Percentiles rank a stretch among this genome's conserved stretches.
Evolutionary conservation across 495 filamentous ascomycete species (phyloP).

Genomic region (Aspergillus bertholletiae): DNA sequence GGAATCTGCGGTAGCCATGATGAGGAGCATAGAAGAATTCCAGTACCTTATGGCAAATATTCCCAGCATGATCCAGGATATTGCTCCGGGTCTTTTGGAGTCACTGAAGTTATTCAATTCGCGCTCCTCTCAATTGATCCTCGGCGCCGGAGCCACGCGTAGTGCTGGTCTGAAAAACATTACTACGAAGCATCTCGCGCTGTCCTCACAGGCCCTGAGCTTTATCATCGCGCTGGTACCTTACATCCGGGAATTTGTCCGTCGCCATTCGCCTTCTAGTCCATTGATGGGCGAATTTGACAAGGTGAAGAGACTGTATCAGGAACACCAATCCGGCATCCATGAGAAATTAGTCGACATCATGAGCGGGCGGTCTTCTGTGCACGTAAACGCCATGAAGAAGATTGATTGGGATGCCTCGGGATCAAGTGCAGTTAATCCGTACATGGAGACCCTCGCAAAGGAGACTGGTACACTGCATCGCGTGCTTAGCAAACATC

Average conservation of each 20-base stretch:
- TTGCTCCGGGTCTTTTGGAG: conserved; percentile 66
- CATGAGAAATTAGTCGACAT: conserved; percentile 96
- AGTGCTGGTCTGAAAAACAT: conserved; percentile 96
- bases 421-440: conserved; percentile 42
- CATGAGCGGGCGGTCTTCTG: conserved; percentile 74
- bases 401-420: conserved; percentile 70
- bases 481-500: conserved; percentile 79
- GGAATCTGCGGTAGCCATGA: conserved; percentile 71
- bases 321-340: conserved; percentile 91
- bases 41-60: conserved; percentile 78
- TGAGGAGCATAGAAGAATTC: conserved; percentile 77
- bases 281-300: conserved; percentile 85
- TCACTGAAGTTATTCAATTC: conserved; percentile 92
- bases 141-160: conserved; percentile 86
- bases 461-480: conserved; percentile 89
- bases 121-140: conserved; percentile 86
- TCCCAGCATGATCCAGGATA: conserved; percentile 81
- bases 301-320: conserved; percentile 80
- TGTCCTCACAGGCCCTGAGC: conserved; percentile 84
- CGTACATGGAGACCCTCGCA: conserved; percentile 87
- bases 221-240: conserved; percentile 87
- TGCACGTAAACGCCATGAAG: conserved; percentile 72
- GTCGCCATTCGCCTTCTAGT: conserved; percentile 66
- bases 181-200: conserved; percentile 89
- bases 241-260: conserved; percentile 85